These are phyloP conservation scores for Saccharomycopsis amapae DNA, from an alignment of 805 yeast genomes.

Conservation along the genomic window DNA sequence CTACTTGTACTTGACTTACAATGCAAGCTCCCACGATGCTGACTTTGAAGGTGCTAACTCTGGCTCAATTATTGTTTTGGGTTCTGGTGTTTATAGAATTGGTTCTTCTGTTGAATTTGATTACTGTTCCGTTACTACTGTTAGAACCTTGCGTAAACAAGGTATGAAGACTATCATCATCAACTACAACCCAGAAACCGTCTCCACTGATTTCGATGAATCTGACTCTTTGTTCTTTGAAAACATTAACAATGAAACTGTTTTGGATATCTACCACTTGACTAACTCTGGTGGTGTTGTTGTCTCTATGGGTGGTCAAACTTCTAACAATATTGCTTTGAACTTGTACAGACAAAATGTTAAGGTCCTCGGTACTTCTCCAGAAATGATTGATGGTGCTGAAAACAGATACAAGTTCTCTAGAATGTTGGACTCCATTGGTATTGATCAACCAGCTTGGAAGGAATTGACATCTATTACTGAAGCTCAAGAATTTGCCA, in stretches of 20 bases:
- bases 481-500: constrained; percentile 91
- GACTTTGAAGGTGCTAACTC: constrained; percentile 56
- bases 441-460: constrained; percentile 99
- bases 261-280: constrained; percentile 87
- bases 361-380: constrained; percentile 93
- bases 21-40: constrained; percentile 83
- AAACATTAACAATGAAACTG: constrained; percentile 89
- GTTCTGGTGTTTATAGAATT: constrained; percentile 97
- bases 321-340: constrained; percentile 93
- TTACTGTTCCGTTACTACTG: constrained; percentile 99
- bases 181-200: constrained; percentile 98
- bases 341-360: constrained; percentile 89
- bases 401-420: constrained; percentile 97
- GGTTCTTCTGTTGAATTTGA: constrained; percentile 99
- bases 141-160: constrained; percentile 82
- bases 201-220: constrained; percentile 97
- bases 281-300: constrained; percentile 89
- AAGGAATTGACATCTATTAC: constrained; percentile 88
- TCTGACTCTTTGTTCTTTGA: constrained; percentile 96
- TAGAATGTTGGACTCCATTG: constrained; percentile 91
- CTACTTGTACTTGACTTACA: constrained; percentile 90
- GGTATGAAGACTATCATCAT: constrained; percentile 92
- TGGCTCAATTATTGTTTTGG: constrained; percentile 90
- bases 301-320: constrained; percentile 98
- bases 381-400: constrained; percentile 97